Percentiles rank a stretch among this genome's conserved stretches.
Evolutionary conservation across 192 early-diverging fungal species (phyloP).

Genomic region (Entomortierella beljakovae): DNA sequence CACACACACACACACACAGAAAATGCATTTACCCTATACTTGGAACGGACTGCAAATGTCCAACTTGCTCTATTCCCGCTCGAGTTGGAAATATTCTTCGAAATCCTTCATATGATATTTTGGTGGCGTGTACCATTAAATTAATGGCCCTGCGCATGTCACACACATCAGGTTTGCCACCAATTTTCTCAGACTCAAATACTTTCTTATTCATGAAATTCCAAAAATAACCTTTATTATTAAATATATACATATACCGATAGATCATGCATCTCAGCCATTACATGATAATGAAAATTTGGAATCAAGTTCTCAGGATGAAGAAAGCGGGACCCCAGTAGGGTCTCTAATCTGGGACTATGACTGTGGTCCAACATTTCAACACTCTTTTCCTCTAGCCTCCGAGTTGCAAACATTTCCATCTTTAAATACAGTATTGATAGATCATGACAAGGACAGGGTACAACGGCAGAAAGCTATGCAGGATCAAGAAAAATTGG

Average conservation of each 20-base stretch:
- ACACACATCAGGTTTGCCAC: conserved; percentile 1
- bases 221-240: background rate
- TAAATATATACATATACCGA: background rate
- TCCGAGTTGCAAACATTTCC: conserved; percentile 20
- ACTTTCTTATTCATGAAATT: background rate
- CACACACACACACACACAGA: background rate
- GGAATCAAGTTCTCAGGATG: background rate
- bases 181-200: background rate
- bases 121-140: conserved; percentile 46
- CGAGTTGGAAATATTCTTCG: conserved; percentile 43
- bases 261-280: background rate
- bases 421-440: conserved; percentile 16
- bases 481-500: background rate
- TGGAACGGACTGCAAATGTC: conserved; percentile 33
- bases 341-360: conserved; percentile 39
- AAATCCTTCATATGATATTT: conserved; percentile 43
- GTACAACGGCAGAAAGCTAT: background rate
- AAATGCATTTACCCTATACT: conserved; percentile 38
- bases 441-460: conserved; percentile 7
- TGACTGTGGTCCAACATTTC: conserved; percentile 45
- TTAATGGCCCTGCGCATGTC: conserved; percentile 1
- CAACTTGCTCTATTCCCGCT: conserved; percentile 45
- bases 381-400: background rate
- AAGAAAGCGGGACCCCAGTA: conserved; percentile 18
- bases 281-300: background rate